Base-by-base conservation (phyloP, 1,139 yeast species). In the Kodamaea fungicola region DNA sequence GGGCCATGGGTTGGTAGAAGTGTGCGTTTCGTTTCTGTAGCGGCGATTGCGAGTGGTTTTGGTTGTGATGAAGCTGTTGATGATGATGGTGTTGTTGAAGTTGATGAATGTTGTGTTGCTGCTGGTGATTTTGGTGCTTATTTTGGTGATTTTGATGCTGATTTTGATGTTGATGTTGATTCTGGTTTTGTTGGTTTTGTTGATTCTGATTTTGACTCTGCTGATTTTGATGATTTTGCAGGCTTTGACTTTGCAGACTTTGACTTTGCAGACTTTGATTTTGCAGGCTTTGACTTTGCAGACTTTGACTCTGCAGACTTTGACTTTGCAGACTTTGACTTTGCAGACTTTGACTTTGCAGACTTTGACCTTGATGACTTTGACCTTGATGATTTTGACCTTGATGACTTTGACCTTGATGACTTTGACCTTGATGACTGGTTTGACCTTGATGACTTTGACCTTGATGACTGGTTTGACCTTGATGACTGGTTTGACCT, bases 1-100 rank as follows among this genome's bases (percentile, higher is more conserved):
- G 52, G 3, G 62, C 48, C 6, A 58, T 46, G 19, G 44, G 47
- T 5, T 42, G 40, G 8, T 41, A 16, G 19, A 16, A 16, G 19
- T 16, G 3, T 5, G 19, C 5, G 19, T 16, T 16, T 5, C 19
- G 19, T 16, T 16, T 16, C 19, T 16, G 42, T 41, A 30, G 16
- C 12, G 31, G 41, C 31, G 22, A 33, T 26, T 41, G 42, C 22
- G 41, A 46, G 8, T 41, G 50, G 6, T 26, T 34, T 22, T 41
- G 46, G 16, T 36, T 45, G 16, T 36, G 40, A 4, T 32, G 46
- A n/a, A 35, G 46, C 13, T 34, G 42, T 22, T 40, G 42, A 12
- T 25, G 39, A 13, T 28, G 31, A 22, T 34, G 40, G 10, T 35
- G 38, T 8, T 29, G 32, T 13, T 21, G 31, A 23, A n/a, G 10